phyloP scores from a whole-genome alignment of 1,139 yeast genomes.

The Hanseniaspora gamundiae region DNA sequence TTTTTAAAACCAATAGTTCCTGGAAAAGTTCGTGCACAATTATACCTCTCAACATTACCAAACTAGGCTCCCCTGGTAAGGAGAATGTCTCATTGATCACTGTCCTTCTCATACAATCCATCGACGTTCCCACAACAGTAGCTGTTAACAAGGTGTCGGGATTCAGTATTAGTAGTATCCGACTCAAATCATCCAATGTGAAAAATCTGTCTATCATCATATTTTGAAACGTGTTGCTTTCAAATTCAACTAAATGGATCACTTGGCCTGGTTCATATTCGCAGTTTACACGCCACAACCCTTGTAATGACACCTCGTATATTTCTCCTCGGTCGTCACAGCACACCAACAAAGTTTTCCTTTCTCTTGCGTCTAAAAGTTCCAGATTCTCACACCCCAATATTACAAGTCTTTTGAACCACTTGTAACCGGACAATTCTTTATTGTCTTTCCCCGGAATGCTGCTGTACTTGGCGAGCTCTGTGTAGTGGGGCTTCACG shows the following conservation, averaged over 20 bases:
- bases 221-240: conserved; percentile 21
- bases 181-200: conserved; percentile 41
- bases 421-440: conserved; percentile 33
- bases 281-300: conserved; percentile 35
- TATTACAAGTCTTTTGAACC: conserved; percentile 38
- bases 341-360: conserved; percentile 37
- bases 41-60: conserved; percentile 62
- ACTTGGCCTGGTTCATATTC: conserved; percentile 38
- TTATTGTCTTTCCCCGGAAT: background rate
- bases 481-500: conserved; percentile 5
- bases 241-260: conserved; percentile 43
- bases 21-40: conserved; percentile 76
- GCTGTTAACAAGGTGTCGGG: conserved; percentile 80
- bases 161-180: conserved; percentile 58
- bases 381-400: conserved; percentile 26
- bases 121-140: conserved; percentile 67
- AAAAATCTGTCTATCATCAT: conserved; percentile 22
- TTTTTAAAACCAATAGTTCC: conserved; percentile 37
- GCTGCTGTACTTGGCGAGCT: conserved; percentile 25
- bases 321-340: conserved; percentile 24
- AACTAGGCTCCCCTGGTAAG: conserved; percentile 40
- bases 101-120: conserved; percentile 39
- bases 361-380: conserved; percentile 28
- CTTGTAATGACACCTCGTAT: conserved; percentile 36
- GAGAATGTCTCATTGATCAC: conserved; percentile 6